phyloP scores from a whole-genome alignment of 176 grass and related monocot species.

The Tillandsia fasciculata region DNA sequence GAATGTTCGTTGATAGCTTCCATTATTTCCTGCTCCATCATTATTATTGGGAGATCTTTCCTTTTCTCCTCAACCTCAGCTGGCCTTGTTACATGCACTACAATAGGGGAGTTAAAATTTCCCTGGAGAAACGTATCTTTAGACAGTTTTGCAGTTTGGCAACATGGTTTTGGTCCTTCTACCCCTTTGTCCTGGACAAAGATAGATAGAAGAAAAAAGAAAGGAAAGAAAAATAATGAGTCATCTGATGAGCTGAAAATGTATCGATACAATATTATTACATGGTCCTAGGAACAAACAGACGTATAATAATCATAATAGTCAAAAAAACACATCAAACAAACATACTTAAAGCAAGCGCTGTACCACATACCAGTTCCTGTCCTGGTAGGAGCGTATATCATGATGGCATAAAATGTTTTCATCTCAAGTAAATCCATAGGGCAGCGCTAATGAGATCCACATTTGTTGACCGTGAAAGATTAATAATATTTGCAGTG shows the following conservation, averaged over 20 bases:
- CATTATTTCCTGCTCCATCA: constrained; percentile 99
- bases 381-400: too few relatives aligned
- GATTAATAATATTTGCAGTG: too few relatives aligned
- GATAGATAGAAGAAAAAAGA: not conserved
- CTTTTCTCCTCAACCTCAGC: constrained; percentile 69
- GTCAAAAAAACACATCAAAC: not conserved
- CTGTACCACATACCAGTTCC: too few relatives aligned
- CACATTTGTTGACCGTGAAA: too few relatives aligned
- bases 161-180: constrained; percentile 11
- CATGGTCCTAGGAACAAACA: not conserved
- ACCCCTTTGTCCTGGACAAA: constrained; percentile 35
- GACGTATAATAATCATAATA: not conserved
- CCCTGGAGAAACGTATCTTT: constrained; percentile 23
- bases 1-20: constrained; percentile 94
- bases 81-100: constrained; percentile 72
- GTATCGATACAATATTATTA: not conserved
- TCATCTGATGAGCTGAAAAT: not conserved
- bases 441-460: too few relatives aligned
- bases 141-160: not conserved
- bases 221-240: constrained; percentile 12
- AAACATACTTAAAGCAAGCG: not conserved
- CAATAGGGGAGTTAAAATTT: constrained; percentile 44
- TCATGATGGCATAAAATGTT: too few relatives aligned
- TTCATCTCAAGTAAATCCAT: too few relatives aligned
- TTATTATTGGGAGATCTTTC: constrained; percentile 93